Percentiles rank a stretch among this genome's conserved stretches.
Evolutionary conservation across 1,284 basidiomycete genomes (phyloP).

Genomic region (Ceratorhiza oryzae-sativae): DNA sequence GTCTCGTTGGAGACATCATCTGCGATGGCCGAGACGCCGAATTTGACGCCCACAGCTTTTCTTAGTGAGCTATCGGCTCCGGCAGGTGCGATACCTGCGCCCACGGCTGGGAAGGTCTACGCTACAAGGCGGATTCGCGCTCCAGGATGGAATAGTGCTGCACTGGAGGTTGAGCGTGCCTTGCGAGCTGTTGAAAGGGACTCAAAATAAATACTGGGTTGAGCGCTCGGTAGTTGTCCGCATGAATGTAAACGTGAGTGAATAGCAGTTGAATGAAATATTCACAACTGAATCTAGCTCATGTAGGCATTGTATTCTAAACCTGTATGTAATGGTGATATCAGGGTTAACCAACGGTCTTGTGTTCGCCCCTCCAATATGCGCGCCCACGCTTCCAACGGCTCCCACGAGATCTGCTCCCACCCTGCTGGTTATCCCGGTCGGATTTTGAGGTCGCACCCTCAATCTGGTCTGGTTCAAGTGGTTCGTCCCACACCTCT

Average conservation of each 20-base stretch:
- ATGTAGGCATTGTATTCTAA: slow-evolving; percentile 4
- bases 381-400: slow-evolving; percentile 14
- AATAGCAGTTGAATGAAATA: not conserved
- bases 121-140: slow-evolving; percentile 26
- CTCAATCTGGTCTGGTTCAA: slow-evolving; percentile 15
- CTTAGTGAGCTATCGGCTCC: slow-evolving; percentile 3
- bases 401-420: not conserved
- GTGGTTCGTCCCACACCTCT: slow-evolving; percentile 22
- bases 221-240: not conserved
- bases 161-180: slow-evolving; percentile 30
- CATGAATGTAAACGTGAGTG: slow-evolving; percentile 8
- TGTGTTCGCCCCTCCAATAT: slow-evolving; percentile 5
- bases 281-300: not conserved
- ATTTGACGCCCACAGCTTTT: slow-evolving; percentile 21
- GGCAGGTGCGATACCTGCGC: not conserved
- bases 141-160: slow-evolving; percentile 30
- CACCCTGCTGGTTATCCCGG: slow-evolving; percentile 5
- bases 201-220: not conserved
- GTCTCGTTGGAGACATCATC: slow-evolving; percentile 20
- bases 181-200: slow-evolving; percentile 17
- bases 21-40: slow-evolving; percentile 30
- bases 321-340: not conserved
- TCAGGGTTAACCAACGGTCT: not conserved
- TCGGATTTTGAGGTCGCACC: not conserved
- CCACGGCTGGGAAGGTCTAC: not conserved